Evolutionary conservation across 2,329 filamentous ascomycete genomes (phyloP).

Genomic region (Aspergillus tanneri): DNA sequence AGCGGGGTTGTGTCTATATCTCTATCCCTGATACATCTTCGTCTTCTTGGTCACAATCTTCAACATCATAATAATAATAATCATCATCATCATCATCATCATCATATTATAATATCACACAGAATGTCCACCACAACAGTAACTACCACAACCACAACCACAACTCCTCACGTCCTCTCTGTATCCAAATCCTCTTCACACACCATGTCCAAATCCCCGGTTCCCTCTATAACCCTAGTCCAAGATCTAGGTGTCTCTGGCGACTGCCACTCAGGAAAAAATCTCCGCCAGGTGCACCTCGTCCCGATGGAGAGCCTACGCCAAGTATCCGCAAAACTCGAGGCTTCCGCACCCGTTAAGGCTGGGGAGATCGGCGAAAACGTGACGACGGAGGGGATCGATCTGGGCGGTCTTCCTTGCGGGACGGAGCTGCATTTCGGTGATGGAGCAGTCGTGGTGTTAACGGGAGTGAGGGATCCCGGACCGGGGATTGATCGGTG

Average conservation of each 20-base stretch:
- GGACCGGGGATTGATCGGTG: constrained; percentile 4
- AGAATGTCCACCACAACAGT: no score
- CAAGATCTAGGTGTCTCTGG: not conserved
- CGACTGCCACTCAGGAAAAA: constrained; percentile 2
- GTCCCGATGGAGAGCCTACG: constrained; percentile 3
- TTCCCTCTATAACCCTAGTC: not conserved
- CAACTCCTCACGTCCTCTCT: not conserved
- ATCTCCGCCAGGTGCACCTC: constrained; percentile 3
- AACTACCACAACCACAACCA: no score
- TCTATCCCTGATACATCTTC: no score
- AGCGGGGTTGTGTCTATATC: no score
- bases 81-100: no score
- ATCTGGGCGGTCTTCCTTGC: constrained; percentile 1
- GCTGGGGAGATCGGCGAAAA: constrained; percentile 13
- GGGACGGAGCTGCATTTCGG: constrained; percentile 14
- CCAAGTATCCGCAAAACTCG: not conserved
- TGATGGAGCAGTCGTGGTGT: not conserved
- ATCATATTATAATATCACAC: no score
- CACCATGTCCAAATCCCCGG: not conserved
- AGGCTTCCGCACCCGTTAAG: not conserved
- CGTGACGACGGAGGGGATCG: constrained; percentile 14
- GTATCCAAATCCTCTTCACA: constrained; percentile 3
- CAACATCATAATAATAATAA: no score
- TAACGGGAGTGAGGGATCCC: constrained; percentile 2
- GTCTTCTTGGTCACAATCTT: no score